Evolutionary conservation across 2,329 filamentous ascomycete species (phyloP).

Genomic region (Coniella lustricola): DNA sequence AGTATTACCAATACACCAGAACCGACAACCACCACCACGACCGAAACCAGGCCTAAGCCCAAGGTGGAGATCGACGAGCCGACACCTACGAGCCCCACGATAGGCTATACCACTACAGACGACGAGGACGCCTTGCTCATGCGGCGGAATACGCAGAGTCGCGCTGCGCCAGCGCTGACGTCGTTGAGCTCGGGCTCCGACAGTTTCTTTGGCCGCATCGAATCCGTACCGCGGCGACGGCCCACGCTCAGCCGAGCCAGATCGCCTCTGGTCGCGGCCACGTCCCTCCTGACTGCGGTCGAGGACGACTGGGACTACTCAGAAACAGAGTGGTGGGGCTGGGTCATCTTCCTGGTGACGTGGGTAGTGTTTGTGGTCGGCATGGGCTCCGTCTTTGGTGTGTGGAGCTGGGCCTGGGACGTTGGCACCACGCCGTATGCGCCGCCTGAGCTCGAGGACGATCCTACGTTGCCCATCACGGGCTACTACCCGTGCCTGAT

Average conservation of each 20-base stretch:
- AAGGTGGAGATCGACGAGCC: slow-evolving; percentile 16
- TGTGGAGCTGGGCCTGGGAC: slow-evolving; percentile 99
- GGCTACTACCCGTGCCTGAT: slow-evolving; percentile 95
- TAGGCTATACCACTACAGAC: slow-evolving; percentile 69
- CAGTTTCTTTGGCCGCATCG: slow-evolving; percentile 50
- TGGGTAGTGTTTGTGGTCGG: slow-evolving; percentile 96
- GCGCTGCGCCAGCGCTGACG: slow-evolving; percentile 31
- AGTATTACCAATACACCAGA: no score
- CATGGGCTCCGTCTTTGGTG: slow-evolving; percentile 89
- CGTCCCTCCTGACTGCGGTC: slow-evolving; percentile 37
- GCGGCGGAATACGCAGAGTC: slow-evolving; percentile 37
- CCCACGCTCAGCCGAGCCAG: slow-evolving; percentile 45
- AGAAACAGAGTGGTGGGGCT: slow-evolving; percentile 97
- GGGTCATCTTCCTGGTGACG: slow-evolving; percentile 82
- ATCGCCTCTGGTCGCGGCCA: slow-evolving; percentile 49
- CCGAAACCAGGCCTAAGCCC: slow-evolving; percentile 4
- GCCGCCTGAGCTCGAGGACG: slow-evolving; percentile 89
- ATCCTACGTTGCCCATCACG: slow-evolving; percentile 87
- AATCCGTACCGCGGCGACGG: slow-evolving; percentile 37
- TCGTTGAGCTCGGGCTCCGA: slow-evolving; percentile 52
- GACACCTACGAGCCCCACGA: slow-evolving; percentile 42
- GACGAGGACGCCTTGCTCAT: slow-evolving; percentile 74
- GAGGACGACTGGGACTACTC: slow-evolving; percentile 76
- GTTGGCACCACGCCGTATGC: slow-evolving; percentile 94
- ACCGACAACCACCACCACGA: no score